A percentile compares a stretch with the other conserved stretches of the same genome.
phyloP scores from a whole-genome alignment of 2,329 filamentous ascomycete genomes.

The Hymenoscyphus scutula region DNA sequence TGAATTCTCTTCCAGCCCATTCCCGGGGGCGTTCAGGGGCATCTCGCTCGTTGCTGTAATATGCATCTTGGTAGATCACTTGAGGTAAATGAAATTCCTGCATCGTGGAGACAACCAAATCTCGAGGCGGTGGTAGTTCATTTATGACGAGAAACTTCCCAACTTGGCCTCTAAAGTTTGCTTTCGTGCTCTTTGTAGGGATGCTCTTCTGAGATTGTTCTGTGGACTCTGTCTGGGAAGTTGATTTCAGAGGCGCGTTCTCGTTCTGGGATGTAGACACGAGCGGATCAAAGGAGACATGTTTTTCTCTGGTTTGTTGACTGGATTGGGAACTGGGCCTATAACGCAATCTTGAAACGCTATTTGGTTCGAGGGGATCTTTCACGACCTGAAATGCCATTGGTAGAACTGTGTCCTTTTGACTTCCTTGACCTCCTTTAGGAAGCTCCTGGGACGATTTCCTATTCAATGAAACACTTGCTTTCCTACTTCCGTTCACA shows the following conservation, averaged over 20 bases:
- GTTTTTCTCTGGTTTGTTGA: constrained; percentile 39
- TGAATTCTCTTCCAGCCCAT: constrained; percentile 86
- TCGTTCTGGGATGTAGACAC: constrained; percentile 13
- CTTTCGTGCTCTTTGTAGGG: constrained; percentile 17
- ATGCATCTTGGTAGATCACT: constrained; percentile 79
- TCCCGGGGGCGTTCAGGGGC: constrained; percentile 74
- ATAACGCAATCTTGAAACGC: constrained; percentile 65
- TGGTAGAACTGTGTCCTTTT: constrained; percentile 35
- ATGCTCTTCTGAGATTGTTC: background rate
- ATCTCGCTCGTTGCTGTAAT: constrained; percentile 80
- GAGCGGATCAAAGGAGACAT: constrained; percentile 38
- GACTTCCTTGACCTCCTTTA: background rate
- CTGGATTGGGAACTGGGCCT: constrained; percentile 54
- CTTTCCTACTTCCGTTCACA: background rate
- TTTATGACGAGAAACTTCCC: constrained; percentile 37
- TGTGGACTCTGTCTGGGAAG: background rate
- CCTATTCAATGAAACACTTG: background rate
- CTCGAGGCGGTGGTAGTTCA: constrained; percentile 40
- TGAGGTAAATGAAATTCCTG: constrained; percentile 57
- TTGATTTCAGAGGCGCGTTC: background rate
- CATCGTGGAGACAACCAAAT: constrained; percentile 56
- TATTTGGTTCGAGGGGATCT: constrained; percentile 64
- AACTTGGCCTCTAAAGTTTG: constrained; percentile 10
- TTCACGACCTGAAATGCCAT: constrained; percentile 76
- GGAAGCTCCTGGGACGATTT: background rate